A percentile compares a stretch with the other conserved stretches of the same genome.
Conservation (phyloP, 495 filamentous ascomycete genomes). For the Clavariopsis aquatica region DNA sequence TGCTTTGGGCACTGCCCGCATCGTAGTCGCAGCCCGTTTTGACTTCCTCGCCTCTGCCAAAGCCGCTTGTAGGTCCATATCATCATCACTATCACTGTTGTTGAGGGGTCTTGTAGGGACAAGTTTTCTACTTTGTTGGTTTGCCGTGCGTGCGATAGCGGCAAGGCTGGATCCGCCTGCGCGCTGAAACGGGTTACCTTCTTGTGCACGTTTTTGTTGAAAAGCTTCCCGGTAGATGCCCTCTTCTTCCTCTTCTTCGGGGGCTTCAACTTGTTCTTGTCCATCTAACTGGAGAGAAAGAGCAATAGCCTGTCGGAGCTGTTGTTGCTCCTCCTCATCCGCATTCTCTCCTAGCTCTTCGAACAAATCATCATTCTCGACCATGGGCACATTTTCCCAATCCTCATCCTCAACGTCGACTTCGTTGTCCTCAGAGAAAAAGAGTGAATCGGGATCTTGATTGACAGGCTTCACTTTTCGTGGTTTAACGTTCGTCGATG, state of each 20-base stretch:
- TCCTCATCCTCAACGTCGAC: constrained; percentile 42
- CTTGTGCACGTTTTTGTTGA: constrained; percentile 56
- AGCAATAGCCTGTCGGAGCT: constrained; percentile 77
- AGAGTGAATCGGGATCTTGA: constrained; percentile 58
- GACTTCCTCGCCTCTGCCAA: constrained; percentile 53
- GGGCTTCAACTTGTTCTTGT: constrained; percentile 32
- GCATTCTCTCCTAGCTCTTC: constrained; percentile 38
- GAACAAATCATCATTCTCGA: constrained; percentile 46
- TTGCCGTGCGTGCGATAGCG: constrained; percentile 64
- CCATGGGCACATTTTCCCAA: constrained; percentile 39
- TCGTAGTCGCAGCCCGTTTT: constrained; percentile 41
- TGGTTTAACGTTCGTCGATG: constrained; percentile 23
- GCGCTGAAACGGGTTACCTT: constrained; percentile 52
- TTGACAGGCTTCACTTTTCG: constrained; percentile 22
- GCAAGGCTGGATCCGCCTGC: constrained; percentile 54
- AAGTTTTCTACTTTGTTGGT: constrained; percentile 59
- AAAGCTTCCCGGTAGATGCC: constrained; percentile 45
- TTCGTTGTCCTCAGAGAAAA: constrained; percentile 57
- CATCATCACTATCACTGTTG: constrained; percentile 56
- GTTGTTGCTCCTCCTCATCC: constrained; percentile 65
- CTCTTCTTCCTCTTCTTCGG: constrained; percentile 53
- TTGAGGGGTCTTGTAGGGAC: constrained; percentile 50
- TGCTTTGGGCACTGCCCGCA: constrained; percentile 8
- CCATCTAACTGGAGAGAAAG: constrained; percentile 63
- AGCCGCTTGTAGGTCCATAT: constrained; percentile 63